Evolutionary conservation across 2,329 filamentous ascomycete species (phyloP), one percentile per base, ranked within the genome.

Genomic region (Stachybotrys echinatus): DNA sequence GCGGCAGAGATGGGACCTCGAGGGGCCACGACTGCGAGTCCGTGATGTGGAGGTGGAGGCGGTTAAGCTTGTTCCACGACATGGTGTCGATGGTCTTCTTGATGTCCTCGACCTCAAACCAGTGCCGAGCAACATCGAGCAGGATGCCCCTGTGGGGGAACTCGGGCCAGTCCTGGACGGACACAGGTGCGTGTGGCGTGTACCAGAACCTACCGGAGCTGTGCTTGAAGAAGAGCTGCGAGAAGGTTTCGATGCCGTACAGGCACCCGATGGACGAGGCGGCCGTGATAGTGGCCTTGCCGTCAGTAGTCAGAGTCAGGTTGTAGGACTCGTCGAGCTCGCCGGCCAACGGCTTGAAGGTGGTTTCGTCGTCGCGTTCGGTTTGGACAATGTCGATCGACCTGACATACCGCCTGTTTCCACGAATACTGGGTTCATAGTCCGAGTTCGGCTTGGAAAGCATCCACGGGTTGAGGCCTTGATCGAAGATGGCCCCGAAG

Each of bases 11-110:
- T 1, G 88, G 87, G 46, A 95, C 85, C 57, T 90, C 88, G 21
- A 95, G 74, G 0, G 90, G 90, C 87, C 89, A 95, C 4, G 88
- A 88, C 67, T 95, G 89, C 17, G 86, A 84, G 66, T 95, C 89
- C 5, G 88, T 94, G 50, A 86, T 77, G 71, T 95, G 89, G 48
- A 92, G 73, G 67, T 94, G 89, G 50, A 95, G 76, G 6, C 84
- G 77, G 69, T 94, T 94, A 74, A 94, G 79, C 72, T 95, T 94
- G 72, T 85, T 89, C 79, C 83, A 90, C 2, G 87, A 74, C 55
- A 88, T 69, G 39, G 83, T 87, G 61, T 95, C 88, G 55, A 96
- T 88, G 48, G 84, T 89, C 47, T 84, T 82, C 61, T 84, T 76
- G 57, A 95, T 84, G 59, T 88, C 81, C 4, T 74, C 65, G 21